Percentiles rank a stretch among this genome's conserved stretches.
Conservation (phyloP, 1,284 basidiomycete species). For the Irpex sp. region DNA sequence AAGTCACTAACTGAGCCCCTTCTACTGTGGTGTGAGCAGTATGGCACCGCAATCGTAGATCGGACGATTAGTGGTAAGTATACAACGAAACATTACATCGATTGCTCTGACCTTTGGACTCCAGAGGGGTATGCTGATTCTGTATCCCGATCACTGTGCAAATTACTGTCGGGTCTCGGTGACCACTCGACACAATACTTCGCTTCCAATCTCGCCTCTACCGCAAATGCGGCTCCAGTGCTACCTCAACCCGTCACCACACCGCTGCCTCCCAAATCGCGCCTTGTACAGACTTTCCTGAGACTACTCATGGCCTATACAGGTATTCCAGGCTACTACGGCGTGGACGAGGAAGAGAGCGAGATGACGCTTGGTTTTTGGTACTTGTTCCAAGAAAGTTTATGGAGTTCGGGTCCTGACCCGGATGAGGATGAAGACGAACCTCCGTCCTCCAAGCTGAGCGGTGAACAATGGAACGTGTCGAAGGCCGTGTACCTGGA, state of each 20-base stretch:
- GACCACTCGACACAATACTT: conserved; percentile 84
- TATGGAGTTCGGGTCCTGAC: conserved; percentile 60
- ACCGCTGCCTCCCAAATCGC: conserved; percentile 33
- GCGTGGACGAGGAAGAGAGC: conserved; percentile 79
- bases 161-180: conserved; percentile 73
- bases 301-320: conserved; percentile 70
- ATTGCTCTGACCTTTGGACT: background rate
- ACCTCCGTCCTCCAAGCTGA: conserved; percentile 25
- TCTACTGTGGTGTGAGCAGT: conserved; percentile 62
- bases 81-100: background rate
- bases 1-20: conserved; percentile 78
- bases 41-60: conserved; percentile 51
- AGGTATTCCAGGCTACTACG: conserved; percentile 68
- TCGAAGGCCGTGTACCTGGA: conserved; percentile 76
- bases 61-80: conserved; percentile 37
- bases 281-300: conserved; percentile 67
- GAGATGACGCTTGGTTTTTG: conserved; percentile 85
- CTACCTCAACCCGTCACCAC: conserved; percentile 13
- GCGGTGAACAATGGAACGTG: conserved; percentile 45
- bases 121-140: conserved; percentile 44
- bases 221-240: conserved; percentile 19
- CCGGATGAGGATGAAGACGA: conserved; percentile 31
- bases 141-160: conserved; percentile 65
- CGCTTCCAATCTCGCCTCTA: conserved; percentile 57
- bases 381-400: conserved; percentile 82